phyloP scores from a whole-genome alignment of 352 stramenopile genomes.

The Phytopythium boreale region DNA sequence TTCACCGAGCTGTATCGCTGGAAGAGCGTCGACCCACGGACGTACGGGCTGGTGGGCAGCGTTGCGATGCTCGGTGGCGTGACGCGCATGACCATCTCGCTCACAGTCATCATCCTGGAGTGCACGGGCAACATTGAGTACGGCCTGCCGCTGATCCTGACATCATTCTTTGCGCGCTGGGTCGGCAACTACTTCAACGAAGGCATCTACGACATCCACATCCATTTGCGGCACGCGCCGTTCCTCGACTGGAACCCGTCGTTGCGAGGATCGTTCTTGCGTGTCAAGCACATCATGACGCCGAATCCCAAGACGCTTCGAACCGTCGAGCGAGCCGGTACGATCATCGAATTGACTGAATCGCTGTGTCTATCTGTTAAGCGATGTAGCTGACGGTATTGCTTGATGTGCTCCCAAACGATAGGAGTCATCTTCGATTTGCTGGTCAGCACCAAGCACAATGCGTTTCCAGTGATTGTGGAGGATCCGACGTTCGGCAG shows the following conservation, averaged over 20 bases:
- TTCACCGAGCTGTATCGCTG: conserved; percentile 47
- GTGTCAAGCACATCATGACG: conserved; percentile 94
- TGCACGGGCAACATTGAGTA: conserved; percentile 98
- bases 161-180: conserved; percentile 95
- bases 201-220: conserved; percentile 99
- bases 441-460: conserved; percentile 81
- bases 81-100: conserved; percentile 97
- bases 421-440: conserved; percentile 91
- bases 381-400: not conserved
- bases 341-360: too few relatives aligned
- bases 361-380: too few relatives aligned
- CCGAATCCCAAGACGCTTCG: conserved; percentile 92
- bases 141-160: conserved; percentile 97
- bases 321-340: conserved; percentile 87
- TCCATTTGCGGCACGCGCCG: conserved; percentile 88
- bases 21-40: conserved; percentile 81
- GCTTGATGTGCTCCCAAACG: not conserved
- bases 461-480: conserved; percentile 86
- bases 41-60: conserved; percentile 96
- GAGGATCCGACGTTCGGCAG: conserved; percentile 82
- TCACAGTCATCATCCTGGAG: conserved; percentile 98
- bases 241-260: conserved; percentile 82
- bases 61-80: conserved; percentile 95
- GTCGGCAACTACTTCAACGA: conserved; percentile 99
- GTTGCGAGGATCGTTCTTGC: conserved; percentile 58